A percentile compares a stretch with the other conserved stretches of the same genome.
Evolutionary conservation across 2,329 filamentous ascomycete species (phyloP).

Genomic region (Aureobasidium uvarum): DNA sequence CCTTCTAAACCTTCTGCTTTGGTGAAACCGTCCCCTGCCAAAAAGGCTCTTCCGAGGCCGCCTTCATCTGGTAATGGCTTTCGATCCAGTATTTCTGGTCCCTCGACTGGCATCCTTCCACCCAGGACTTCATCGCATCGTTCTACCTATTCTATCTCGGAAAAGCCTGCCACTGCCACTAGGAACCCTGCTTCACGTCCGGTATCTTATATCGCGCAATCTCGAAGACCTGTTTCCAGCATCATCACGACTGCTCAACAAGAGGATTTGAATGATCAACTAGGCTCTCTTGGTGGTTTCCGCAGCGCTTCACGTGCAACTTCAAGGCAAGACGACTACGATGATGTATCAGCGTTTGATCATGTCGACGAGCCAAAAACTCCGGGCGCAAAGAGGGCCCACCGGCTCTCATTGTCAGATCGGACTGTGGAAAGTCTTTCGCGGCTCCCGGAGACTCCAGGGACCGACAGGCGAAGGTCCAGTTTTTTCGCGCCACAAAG

Average conservation of each 20-base stretch:
- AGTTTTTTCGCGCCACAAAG: slow-evolving; percentile 70
- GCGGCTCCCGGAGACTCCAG: slow-evolving; percentile 74
- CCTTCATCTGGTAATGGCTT: neutral
- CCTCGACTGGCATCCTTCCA: slow-evolving; percentile 6
- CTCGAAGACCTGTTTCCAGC: slow-evolving; percentile 12
- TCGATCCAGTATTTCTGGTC: slow-evolving; percentile 29
- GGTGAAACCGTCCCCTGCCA: slow-evolving; percentile 12
- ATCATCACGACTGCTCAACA: slow-evolving; percentile 29
- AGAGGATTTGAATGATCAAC: slow-evolving; percentile 41
- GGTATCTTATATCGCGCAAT: slow-evolving; percentile 16
- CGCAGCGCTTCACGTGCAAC: slow-evolving; percentile 46
- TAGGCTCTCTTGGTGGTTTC: slow-evolving; percentile 46
- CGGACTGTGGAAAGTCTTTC: slow-evolving; percentile 83
- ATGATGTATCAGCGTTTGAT: slow-evolving; percentile 31
- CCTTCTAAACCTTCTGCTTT: slow-evolving; percentile 15
- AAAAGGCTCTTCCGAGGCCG: slow-evolving; percentile 20
- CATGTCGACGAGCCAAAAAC: slow-evolving; percentile 30
- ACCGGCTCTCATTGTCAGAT: slow-evolving; percentile 67
- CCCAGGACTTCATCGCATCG: slow-evolving; percentile 21
- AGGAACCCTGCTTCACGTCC: slow-evolving; percentile 21
- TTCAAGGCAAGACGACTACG: slow-evolving; percentile 41
- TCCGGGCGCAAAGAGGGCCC: slow-evolving; percentile 40
- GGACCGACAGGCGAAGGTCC: slow-evolving; percentile 63
- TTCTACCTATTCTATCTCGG: slow-evolving; percentile 15
- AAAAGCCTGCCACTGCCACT: neutral